Conservation (phyloP, 306 rosid species). For the Quercus agrifolia region DNA sequence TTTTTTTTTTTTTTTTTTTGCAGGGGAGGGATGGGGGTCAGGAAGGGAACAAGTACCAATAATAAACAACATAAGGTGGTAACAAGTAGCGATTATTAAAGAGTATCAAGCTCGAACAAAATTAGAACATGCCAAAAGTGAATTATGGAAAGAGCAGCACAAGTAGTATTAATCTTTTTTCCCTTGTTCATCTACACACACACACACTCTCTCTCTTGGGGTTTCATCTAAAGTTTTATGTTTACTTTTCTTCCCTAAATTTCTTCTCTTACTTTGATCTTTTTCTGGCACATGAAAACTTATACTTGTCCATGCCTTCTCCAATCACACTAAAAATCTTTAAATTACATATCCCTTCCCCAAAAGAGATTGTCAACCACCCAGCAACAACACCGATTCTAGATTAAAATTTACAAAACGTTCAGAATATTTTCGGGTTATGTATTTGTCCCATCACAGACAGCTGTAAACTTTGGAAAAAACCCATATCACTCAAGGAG, state of each 20-base stretch:
- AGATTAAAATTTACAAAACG: not conserved
- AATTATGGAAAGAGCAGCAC: not conserved
- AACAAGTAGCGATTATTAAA: conserved; percentile 7
- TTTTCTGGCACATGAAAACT: not conserved
- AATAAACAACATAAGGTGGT: not conserved
- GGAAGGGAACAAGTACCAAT: conserved; percentile 4
- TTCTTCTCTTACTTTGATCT: not conserved
- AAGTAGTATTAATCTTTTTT: not conserved
- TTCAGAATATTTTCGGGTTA: not conserved
- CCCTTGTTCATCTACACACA: not conserved
- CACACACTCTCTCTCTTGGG: not conserved
- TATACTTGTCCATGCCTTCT: not conserved
- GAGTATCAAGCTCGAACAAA: conserved; percentile 2
- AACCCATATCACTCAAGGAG: not conserved
- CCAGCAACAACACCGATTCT: not conserved
- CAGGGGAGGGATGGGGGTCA: not conserved
- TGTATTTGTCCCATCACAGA: not conserved
- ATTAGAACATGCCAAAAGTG: not conserved
- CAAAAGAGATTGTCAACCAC: not conserved
- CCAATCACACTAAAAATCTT: not conserved
- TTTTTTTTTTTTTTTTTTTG: not conserved
- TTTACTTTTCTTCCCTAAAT: not conserved
- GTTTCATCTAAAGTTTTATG: not conserved
- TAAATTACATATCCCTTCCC: not conserved
- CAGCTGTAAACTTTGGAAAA: not conserved